Evolutionary conservation across 2,329 filamentous ascomycete species (phyloP), one percentile per base, ranked within the genome.

Genomic region (Parasarocladium wereldwijsianum): DNA sequence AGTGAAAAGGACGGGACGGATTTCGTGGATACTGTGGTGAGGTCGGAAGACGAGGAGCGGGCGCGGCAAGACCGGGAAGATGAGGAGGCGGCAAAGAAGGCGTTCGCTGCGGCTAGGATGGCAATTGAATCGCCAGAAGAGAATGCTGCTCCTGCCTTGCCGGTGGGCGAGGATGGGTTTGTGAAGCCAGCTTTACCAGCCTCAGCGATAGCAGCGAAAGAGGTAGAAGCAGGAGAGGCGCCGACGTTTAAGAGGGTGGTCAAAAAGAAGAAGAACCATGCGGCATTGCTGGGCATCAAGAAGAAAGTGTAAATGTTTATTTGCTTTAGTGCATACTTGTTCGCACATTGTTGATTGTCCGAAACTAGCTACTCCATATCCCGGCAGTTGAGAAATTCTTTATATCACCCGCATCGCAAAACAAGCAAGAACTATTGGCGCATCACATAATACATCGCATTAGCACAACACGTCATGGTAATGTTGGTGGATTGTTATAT

Each of bases 201-300:
- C 10, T 30, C 28, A 14, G 41, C 47, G 19, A 50, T 46, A 32
- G 23, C 29, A 15, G 36, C 36, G 16, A 27, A 26, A 13, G 32
- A 42, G 21, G 17, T 26, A 57, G 59, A 31, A 24, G 46, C 49
- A 17, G 44, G 46, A n/a, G 38, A 38, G 3, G 64, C 68, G 5
- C 75, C 77, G 3, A 72, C 70, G 1, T 92, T 87, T 45, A 79
- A 80, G 51, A 65, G 80, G 36, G 70, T 74, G 24, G 64, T 77
- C 28, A 93, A 93, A 58, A 78, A 83, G 57, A 96, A 93, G 59
- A 93, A 90, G 54, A 75, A 90, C 35, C 69, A 79, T 34, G 61
- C 73, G 1, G 74, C 77, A 10, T 59, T 76, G 14, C 53, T 93
- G 28, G 85, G 86, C 1, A 86, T 94, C 43, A 94, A 93, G 62